These are phyloP conservation scores for Lactarius quietus DNA, from an alignment of 768 basidiomycete genomes.

Conservation along the genomic window DNA sequence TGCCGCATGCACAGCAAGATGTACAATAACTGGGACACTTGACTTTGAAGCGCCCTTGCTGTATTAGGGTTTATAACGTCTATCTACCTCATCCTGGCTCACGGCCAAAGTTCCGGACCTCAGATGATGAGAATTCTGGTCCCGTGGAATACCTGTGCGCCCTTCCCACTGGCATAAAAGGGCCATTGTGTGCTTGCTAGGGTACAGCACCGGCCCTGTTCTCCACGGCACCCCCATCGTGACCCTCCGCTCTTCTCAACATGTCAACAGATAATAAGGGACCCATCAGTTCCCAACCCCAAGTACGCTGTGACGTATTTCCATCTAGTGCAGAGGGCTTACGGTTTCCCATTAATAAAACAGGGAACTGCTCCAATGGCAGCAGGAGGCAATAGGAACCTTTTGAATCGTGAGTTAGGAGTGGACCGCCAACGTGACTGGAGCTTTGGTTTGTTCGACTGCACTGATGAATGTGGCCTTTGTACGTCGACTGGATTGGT, in stretches of 20 bases:
- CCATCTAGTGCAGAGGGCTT: neutral
- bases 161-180: neutral
- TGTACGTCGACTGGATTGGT: constrained; percentile 26
- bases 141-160: no score
- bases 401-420: constrained; percentile 27
- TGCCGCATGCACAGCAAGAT: no score
- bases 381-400: constrained; percentile 27
- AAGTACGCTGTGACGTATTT: neutral
- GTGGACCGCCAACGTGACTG: constrained; percentile 35
- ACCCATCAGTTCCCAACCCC: neutral
- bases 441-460: constrained; percentile 31
- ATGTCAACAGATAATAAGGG: neutral
- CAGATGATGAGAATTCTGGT: no score
- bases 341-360: neutral
- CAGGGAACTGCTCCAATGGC: neutral
- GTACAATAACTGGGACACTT: no score
- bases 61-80: no score
- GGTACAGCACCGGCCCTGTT: no score
- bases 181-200: no score
- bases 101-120: no score
- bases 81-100: no score
- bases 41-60: no score
- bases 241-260: neutral
- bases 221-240: no score
- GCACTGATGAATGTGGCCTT: constrained; percentile 27